Percentiles rank a stretch among this genome's conserved stretches.
These are phyloP conservation scores for Scleroderma bovista DNA, from an alignment of 768 basidiomycete genomes.

Conservation along the genomic window DNA sequence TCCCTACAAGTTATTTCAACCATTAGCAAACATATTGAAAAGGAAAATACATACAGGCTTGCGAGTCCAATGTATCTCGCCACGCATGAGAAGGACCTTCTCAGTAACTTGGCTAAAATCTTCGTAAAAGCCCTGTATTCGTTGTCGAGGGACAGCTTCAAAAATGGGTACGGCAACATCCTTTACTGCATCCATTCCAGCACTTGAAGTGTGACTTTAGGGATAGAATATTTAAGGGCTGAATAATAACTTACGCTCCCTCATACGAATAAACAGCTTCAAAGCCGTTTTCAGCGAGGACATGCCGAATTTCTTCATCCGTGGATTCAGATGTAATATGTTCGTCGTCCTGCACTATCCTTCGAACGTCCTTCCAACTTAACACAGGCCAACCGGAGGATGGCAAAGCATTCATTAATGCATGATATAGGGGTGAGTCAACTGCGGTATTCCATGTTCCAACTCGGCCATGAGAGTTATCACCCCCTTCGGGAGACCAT, in stretches of 20 bases:
- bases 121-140: constrained; percentile 34
- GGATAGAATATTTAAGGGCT: background rate
- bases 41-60: constrained; percentile 30
- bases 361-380: constrained; percentile 19
- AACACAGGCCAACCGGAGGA: constrained; percentile 11
- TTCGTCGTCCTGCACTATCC: constrained; percentile 16
- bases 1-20: constrained; percentile 17
- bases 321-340: constrained; percentile 17
- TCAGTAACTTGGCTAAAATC: constrained; percentile 30
- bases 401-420: constrained; percentile 7
- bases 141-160: constrained; percentile 28
- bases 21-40: background rate
- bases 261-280: constrained; percentile 37
- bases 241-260: constrained; percentile 31
- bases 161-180: constrained; percentile 31
- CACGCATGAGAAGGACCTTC: constrained; percentile 36
- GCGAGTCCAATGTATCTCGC: constrained; percentile 32
- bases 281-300: constrained; percentile 35
- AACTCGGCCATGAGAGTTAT: constrained; percentile 2
- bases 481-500: constrained; percentile 7
- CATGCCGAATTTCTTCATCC: constrained; percentile 24
- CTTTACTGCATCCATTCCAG: constrained; percentile 34
- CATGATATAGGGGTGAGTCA: background rate
- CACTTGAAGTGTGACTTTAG: constrained; percentile 19
- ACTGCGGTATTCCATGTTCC: constrained; percentile 3